A percentile compares a stretch with the other conserved stretches of the same genome.
phyloP scores from a whole-genome alignment of 139 green algal genomes.

The Mesostigma viride region DNA sequence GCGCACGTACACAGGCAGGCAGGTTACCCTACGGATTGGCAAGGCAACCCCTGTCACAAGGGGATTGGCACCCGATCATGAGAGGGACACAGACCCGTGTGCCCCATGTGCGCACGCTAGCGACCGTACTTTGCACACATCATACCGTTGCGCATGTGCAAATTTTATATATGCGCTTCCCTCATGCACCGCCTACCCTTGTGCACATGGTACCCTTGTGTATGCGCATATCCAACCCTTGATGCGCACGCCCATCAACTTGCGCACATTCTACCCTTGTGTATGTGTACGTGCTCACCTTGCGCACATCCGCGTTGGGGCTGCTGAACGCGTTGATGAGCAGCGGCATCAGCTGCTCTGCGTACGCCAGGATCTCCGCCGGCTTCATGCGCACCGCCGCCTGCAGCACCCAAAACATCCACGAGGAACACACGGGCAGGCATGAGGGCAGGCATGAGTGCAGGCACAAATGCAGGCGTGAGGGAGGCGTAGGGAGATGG shows the following conservation, averaged over 20 bases:
- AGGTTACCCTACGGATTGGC: background rate
- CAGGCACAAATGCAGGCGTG: too few relatives aligned
- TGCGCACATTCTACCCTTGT: background rate
- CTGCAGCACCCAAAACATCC: too few relatives aligned
- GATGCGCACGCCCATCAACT: background rate
- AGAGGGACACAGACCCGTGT: background rate
- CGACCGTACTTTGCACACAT: background rate
- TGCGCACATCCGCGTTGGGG: slow-evolving; percentile 48
- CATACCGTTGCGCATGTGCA: background rate
- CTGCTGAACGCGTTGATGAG: slow-evolving; percentile 46
- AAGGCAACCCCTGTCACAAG: too few relatives aligned
- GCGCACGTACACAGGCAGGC: background rate
- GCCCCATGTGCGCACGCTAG: background rate
- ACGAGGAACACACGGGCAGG: too few relatives aligned
- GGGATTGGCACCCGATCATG: background rate
- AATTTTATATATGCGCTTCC: background rate
- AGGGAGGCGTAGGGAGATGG: too few relatives aligned
- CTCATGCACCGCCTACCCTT: background rate
- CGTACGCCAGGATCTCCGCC: too few relatives aligned
- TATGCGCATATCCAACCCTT: background rate
- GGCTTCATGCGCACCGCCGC: too few relatives aligned
- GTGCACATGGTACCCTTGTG: background rate
- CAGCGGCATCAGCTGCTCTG: too few relatives aligned
- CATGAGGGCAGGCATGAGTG: too few relatives aligned
- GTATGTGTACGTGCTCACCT: slow-evolving; percentile 13